Base-by-base conservation (phyloP, 345 rosid genomes). In the Orychophragmus violaceus region DNA sequence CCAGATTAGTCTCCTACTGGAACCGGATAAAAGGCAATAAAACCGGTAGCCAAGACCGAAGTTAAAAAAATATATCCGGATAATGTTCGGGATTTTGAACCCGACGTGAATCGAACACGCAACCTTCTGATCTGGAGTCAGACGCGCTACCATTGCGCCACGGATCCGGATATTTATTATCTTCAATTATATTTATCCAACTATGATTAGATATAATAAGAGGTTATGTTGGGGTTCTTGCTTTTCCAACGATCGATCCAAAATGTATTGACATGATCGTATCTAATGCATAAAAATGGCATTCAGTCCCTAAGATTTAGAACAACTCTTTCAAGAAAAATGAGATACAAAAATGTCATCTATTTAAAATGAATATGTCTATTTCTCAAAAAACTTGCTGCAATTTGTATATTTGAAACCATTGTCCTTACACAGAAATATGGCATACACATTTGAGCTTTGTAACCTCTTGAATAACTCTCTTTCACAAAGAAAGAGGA, bases 61-160 rank as follows among this genome's bases (percentile, higher is more conserved):
- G 8, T 5, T 2, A 13, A 4, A 28, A 35, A 49, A 16, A n/a
- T 6, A 18, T 8, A 4, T 3, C 57, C 22, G 50, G 59, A 14
- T 12, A 1, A 2, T n/a, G 33, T 59, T 60, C 51, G 65, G 64
- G 73, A 29, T 1, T 14, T 77, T 84, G 97, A 90, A 87, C 88
- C 90, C 84, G 85, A 85, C 95, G 85, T 84, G 83, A 82, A 87
- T 84, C 88, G 87, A 90, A 84, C 91, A 83, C 88, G 87, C 96
- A 84, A 88, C 91, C 97, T 91, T 91, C 90, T 84, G 91, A 88
- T 82, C 91, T 83, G 91, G 96, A 85, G 96, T 85, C 94, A 85
- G 86, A 85, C 91, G 86, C 85, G 89, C 97, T 82, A 86, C 94
- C 96, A 83, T 88, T 91, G 94, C 88, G 88, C 95, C 91, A 84